These are phyloP conservation scores for Marasmius fiardii DNA, from an alignment of 1,284 basidiomycete genomes.

Conservation along the genomic window DNA sequence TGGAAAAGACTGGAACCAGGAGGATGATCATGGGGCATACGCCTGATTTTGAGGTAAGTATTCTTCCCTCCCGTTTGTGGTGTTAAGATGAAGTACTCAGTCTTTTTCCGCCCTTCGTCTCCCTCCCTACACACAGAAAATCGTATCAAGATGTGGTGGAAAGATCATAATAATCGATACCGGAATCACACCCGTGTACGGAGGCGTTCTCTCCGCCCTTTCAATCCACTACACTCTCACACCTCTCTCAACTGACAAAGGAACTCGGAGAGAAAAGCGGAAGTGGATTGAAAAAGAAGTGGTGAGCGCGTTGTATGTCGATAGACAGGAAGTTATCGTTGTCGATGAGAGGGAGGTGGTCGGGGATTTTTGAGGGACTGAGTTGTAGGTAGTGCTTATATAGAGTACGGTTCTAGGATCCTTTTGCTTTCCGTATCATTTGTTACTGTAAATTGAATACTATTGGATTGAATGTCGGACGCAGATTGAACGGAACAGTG, in stretches of 20 bases:
- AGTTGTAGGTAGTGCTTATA: neutral
- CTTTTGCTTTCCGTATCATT: too few relatives aligned
- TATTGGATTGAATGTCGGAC: too few relatives aligned
- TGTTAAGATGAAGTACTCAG: too few relatives aligned
- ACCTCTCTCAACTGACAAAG: slow-evolving; percentile 37
- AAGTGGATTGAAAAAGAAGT: slow-evolving; percentile 76
- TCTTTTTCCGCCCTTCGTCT: too few relatives aligned
- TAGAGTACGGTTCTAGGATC: neutral
- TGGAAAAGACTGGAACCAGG: slow-evolving; percentile 72
- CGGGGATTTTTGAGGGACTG: slow-evolving; percentile 35
- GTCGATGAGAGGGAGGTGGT: slow-evolving; percentile 47
- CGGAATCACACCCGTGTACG: slow-evolving; percentile 93
- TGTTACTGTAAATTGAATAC: too few relatives aligned
- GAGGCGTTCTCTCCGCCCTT: slow-evolving; percentile 84
- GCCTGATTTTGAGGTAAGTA: slow-evolving; percentile 74
- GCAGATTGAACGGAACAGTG: too few relatives aligned
- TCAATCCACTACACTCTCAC: slow-evolving; percentile 79
- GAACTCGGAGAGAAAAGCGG: slow-evolving; percentile 24
- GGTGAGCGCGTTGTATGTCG: slow-evolving; percentile 73
- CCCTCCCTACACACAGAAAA: too few relatives aligned
- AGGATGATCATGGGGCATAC: slow-evolving; percentile 95
- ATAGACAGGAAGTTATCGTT: slow-evolving; percentile 51
- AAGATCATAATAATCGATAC: neutral
- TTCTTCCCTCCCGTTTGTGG: too few relatives aligned
- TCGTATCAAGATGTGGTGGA: too few relatives aligned